A percentile compares a stretch with the other conserved stretches of the same genome.
phyloP scores from a whole-genome alignment of 2,329 filamentous ascomycete species.

The Mycogone perniciosa region DNA sequence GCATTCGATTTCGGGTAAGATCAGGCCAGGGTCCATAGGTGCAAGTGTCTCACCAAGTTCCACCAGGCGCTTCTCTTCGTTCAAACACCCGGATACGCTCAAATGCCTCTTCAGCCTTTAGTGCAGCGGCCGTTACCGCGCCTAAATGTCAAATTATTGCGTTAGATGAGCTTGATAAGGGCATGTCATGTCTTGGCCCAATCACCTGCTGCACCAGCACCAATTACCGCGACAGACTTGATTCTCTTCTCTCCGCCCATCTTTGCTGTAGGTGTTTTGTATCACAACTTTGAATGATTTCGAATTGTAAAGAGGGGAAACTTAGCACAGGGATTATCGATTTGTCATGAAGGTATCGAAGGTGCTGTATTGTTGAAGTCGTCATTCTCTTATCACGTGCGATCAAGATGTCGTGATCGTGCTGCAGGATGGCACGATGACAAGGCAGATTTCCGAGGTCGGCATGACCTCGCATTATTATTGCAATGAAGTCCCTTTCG shows the following conservation, averaged over 20 bases:
- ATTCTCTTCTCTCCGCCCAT: slow-evolving; percentile 12
- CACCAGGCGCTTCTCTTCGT: slow-evolving; percentile 35
- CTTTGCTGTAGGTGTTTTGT: neutral
- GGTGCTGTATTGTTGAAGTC: too few species aligned
- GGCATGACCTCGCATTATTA: too few species aligned
- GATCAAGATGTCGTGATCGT: too few species aligned
- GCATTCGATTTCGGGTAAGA: neutral
- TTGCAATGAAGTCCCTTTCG: too few species aligned
- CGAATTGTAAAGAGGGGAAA: too few species aligned
- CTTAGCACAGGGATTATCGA: too few species aligned
- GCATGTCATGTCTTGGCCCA: neutral
- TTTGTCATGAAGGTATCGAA: too few species aligned
- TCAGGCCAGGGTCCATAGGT: neutral
- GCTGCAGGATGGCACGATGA: too few species aligned
- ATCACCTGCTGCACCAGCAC: slow-evolving; percentile 12
- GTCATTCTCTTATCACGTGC: too few species aligned
- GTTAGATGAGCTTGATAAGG: neutral
- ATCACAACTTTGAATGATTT: too few species aligned
- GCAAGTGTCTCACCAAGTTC: slow-evolving; percentile 34
- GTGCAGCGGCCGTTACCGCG: slow-evolving; percentile 40
- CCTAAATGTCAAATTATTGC: slow-evolving; percentile 25
- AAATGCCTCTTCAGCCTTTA: slow-evolving; percentile 39
- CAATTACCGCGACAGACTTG: slow-evolving; percentile 12
- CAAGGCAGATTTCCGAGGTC: too few species aligned
- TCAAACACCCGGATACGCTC: slow-evolving; percentile 38